phyloP scores from a whole-genome alignment of 2,329 filamentous ascomycete species.

The Neobulgaria alba region DNA sequence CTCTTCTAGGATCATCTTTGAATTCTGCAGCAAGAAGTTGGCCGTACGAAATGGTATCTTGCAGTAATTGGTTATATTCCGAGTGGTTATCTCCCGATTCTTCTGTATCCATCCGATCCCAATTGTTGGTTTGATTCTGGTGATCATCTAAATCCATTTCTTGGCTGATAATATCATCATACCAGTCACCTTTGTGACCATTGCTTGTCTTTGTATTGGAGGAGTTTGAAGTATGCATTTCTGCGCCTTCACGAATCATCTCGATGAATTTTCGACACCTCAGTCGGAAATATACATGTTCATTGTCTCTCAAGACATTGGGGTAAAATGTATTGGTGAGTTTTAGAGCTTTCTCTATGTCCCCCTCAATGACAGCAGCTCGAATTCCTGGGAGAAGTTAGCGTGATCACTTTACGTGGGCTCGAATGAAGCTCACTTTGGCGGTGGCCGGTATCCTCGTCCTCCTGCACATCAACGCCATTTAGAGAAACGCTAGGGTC shows the following conservation, averaged over 20 bases:
- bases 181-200: constrained; percentile 31
- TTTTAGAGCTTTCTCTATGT: constrained; percentile 85
- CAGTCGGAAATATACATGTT: constrained; percentile 79
- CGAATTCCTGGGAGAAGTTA: constrained; percentile 58
- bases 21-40: constrained; percentile 72
- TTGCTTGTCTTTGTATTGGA: constrained; percentile 30
- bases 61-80: constrained; percentile 41
- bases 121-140: constrained; percentile 32
- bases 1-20: constrained; percentile 56
- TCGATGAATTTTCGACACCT: constrained; percentile 91
- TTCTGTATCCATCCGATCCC: constrained; percentile 48
- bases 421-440: constrained; percentile 56
- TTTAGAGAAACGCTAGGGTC: constrained; percentile 43
- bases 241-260: constrained; percentile 72
- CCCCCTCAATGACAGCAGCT: constrained; percentile 77
- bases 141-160: constrained; percentile 48
- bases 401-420: background rate
- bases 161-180: constrained; percentile 30
- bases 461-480: constrained; percentile 63
- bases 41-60: constrained; percentile 70
- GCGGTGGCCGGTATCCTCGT: constrained; percentile 76
- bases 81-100: constrained; percentile 16
- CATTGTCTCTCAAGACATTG: constrained; percentile 68
- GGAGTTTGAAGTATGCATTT: constrained; percentile 39
- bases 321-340: constrained; percentile 73